Evolutionary conservation across 208 protist species (phyloP).

Genomic region (Vickermania spadyakhi): DNA sequence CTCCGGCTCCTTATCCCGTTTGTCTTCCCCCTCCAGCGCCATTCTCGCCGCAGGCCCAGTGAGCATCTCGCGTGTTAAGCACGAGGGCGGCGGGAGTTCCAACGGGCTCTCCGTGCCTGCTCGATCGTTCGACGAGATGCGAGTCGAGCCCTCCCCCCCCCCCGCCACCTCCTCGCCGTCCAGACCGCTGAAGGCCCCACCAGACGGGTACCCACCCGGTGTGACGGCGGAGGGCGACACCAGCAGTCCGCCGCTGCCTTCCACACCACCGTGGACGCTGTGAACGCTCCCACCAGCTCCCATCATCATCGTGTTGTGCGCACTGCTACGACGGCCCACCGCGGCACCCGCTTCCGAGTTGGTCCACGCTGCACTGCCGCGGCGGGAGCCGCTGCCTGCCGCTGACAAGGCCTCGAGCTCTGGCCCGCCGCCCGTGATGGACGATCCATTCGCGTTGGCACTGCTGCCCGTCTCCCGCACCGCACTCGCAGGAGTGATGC

Average conservation of each 20-base stretch:
- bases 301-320: background rate
- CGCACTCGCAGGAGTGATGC: constrained; percentile 8
- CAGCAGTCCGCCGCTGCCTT: background rate
- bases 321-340: background rate
- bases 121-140: background rate
- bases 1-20: constrained; percentile 16
- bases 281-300: background rate
- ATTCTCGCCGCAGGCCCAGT: background rate
- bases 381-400: background rate
- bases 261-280: background rate
- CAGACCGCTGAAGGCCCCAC: background rate
- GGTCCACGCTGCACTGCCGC: background rate
- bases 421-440: background rate
- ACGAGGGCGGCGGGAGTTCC: background rate
- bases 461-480: background rate
- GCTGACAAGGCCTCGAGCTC: background rate
- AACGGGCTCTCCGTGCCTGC: background rate
- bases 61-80: background rate
- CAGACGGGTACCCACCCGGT: background rate
- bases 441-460: background rate
- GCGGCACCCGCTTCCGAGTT: background rate
- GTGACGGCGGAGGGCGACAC: background rate
- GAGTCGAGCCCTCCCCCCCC: background rate
- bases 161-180: background rate
- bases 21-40: constrained; percentile 16